These are phyloP conservation scores for Hondaea fermentalgiana DNA, from an alignment of 108 stramenopile species.

Conservation along the genomic window DNA sequence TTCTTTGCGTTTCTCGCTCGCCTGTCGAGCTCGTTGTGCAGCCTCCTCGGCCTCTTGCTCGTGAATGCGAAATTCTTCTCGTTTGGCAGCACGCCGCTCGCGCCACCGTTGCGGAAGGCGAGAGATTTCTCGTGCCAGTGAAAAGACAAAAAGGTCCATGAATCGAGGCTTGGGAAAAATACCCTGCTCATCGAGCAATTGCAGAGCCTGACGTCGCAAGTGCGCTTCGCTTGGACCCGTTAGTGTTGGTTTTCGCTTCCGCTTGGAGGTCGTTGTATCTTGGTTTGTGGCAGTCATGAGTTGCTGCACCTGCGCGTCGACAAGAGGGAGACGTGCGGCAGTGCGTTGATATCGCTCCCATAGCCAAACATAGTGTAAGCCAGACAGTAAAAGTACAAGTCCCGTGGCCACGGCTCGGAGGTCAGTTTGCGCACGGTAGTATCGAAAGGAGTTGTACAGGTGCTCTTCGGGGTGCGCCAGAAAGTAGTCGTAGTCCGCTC, in stretches of 20 bases:
- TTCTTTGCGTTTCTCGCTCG: too few species aligned
- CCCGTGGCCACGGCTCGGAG: neutral
- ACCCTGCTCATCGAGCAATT: neutral
- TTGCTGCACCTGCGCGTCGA: neutral
- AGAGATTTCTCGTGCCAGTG: neutral
- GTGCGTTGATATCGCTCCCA: neutral
- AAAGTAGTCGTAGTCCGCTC: neutral
- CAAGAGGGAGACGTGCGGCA: neutral
- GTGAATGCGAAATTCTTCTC: too few species aligned
- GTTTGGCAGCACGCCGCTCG: too few species aligned
- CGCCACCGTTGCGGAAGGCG: neutral
- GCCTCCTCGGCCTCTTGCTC: neutral
- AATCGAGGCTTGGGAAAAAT: neutral
- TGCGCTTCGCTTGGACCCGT: too few species aligned
- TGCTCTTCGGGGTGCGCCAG: constrained; percentile 7
- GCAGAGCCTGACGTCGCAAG: neutral
- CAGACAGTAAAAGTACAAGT: neutral
- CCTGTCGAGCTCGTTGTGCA: neutral
- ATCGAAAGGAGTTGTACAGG: neutral
- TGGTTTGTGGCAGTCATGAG: neutral
- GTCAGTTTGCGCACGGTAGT: constrained; percentile 9
- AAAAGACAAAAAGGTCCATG: neutral
- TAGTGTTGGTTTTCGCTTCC: neutral
- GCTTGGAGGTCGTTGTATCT: neutral
- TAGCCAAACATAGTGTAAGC: neutral